Evolutionary conservation across 805 yeast species (phyloP), one percentile per base, ranked within the genome.

Genomic region (Candida coquimbonensis): DNA sequence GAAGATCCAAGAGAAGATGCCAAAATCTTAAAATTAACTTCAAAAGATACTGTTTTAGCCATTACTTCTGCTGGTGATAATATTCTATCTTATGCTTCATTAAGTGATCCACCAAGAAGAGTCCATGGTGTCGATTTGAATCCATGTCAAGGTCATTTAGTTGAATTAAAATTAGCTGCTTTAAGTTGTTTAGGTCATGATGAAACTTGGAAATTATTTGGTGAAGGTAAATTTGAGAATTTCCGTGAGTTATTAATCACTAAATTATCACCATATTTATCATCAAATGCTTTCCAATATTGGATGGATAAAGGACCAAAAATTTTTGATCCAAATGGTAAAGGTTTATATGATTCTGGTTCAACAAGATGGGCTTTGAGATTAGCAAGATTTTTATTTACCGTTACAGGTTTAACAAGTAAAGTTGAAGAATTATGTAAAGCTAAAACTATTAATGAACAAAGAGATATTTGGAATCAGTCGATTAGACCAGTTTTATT

Each of bases 41-140:
- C 78, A 13, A 72, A 74, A 29, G 95, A 87, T 58, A 82, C 87
- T 1, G 86, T 86, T 4, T 70, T 86, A 53, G 90, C 91, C 21
- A 86, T 86, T 46, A 86, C 95, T 5, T 84, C 91, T 38, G 95
- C 95, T 6, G 93, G 93, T 52, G 95, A 86, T 65, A 86, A 87
- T 60, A 70, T 86, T 50, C 70, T 86, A 53, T 74, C 86, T 14
- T 86, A 86, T 61, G 90, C 93, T 6, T 57, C 81, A 9, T 69
- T 86, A 52, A 54, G 86, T 5, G 74, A 76, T 50, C 80, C 91
- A 8, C 95, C 95, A 37, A 76, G 75, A 53, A 69, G 83, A 57
- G 83, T 86, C 49, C 95, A 86, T 59, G 90, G 91, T 43, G 95
- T 86, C 45, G 95, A 86, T 61, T 72, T 86, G 60, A 86, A 86